Conservation (phyloP, 257 asterid genomes). For the Echium plantagineum region DNA sequence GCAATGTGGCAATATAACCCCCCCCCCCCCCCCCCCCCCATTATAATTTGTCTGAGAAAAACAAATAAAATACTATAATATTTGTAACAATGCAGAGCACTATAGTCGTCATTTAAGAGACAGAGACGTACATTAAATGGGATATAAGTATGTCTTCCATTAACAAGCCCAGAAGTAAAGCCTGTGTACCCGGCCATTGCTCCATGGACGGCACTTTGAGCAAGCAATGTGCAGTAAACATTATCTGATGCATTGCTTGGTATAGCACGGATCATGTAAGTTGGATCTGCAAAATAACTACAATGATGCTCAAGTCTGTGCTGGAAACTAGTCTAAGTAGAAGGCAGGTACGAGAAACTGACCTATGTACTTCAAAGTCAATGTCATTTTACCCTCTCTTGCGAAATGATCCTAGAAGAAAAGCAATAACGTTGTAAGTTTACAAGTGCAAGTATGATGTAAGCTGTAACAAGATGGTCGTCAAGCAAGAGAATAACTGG, state of each 20-base stretch:
- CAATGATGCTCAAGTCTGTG: constrained; percentile 4
- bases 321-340: background rate
- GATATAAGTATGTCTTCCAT: constrained; percentile 39
- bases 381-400: constrained; percentile 14
- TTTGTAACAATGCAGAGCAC: background rate
- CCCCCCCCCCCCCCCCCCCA: too few relatives aligned
- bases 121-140: constrained; percentile 39
- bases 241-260: constrained; percentile 51
- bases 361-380: constrained; percentile 44
- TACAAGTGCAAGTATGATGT: constrained; percentile 1
- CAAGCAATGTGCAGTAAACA: constrained; percentile 46
- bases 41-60: too few relatives aligned
- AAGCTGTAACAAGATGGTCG: background rate
- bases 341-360: constrained; percentile 4
- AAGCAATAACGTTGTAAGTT: constrained; percentile 15
- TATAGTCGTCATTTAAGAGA: constrained; percentile 2
- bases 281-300: constrained; percentile 28
- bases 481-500: background rate
- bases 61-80: too few relatives aligned
- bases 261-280: constrained; percentile 50
- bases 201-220: constrained; percentile 52
- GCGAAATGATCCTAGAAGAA: constrained; percentile 33
- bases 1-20: too few relatives aligned
- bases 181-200: constrained; percentile 47
- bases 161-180: constrained; percentile 37